A percentile compares a stretch with the other conserved stretches of the same genome.
These are phyloP conservation scores for Talaromyces sp. DNA, from an alignment of 2,329 filamentous ascomycete genomes.

Conservation along the genomic window DNA sequence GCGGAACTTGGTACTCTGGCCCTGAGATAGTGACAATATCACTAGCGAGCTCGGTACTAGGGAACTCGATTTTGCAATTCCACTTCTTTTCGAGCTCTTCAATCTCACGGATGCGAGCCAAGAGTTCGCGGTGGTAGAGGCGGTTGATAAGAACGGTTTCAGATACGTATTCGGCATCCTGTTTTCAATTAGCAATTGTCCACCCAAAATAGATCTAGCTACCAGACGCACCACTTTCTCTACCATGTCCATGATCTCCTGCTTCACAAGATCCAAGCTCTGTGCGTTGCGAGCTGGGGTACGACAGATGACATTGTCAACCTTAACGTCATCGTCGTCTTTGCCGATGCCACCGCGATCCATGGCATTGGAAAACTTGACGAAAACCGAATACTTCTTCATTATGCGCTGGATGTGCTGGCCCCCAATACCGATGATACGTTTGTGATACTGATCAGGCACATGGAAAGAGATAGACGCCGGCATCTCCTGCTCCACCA, in stretches of 20 bases:
- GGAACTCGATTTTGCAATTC: slow-evolving; percentile 99
- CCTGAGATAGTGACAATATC: slow-evolving; percentile 94
- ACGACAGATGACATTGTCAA: slow-evolving; percentile 97
- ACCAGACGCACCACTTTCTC: slow-evolving; percentile 71
- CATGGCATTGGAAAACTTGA: slow-evolving; percentile 99
- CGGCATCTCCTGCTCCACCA: slow-evolving; percentile 98
- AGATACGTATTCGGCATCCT: slow-evolving; percentile 94
- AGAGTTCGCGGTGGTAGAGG: slow-evolving; percentile 89
- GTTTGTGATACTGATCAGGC: slow-evolving; percentile 98
- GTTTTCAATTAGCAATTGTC: slow-evolving; percentile 9
- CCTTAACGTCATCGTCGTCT: slow-evolving; percentile 96
- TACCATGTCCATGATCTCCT: slow-evolving; percentile 99
- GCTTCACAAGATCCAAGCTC: slow-evolving; percentile 94
- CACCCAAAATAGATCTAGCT: not conserved
- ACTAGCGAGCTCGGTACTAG: slow-evolving; percentile 93
- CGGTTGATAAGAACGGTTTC: slow-evolving; percentile 92
- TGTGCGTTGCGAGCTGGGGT: slow-evolving; percentile 96
- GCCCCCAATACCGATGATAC: slow-evolving; percentile 96
- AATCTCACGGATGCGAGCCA: slow-evolving; percentile 81
- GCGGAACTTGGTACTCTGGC: slow-evolving; percentile 95
- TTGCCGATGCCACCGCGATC: slow-evolving; percentile 89
- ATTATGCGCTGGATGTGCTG: slow-evolving; percentile 99
- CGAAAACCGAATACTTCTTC: slow-evolving; percentile 99
- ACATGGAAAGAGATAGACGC: slow-evolving; percentile 99
- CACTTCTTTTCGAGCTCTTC: slow-evolving; percentile 97